These are phyloP conservation scores for Cicer cuneatum DNA, from an alignment of 306 rosid species.

Conservation along the genomic window DNA sequence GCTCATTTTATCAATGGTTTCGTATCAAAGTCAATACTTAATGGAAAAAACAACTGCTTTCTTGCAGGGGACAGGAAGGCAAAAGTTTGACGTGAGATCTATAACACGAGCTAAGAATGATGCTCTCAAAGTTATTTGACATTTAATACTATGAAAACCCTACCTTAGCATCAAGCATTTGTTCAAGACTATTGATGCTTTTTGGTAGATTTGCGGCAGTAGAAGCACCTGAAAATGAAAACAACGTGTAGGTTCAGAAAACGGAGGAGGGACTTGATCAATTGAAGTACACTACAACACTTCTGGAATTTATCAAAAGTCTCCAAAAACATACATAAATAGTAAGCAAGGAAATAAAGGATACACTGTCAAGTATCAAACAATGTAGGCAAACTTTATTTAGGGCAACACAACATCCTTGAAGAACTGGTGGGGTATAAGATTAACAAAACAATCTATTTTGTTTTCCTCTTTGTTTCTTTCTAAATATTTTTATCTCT, in stretches of 20 bases:
- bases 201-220: constrained; percentile 64
- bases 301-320: constrained; percentile 23
- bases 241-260: constrained; percentile 35
- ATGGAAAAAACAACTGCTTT: constrained; percentile 17
- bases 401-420: constrained; percentile 16
- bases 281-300: constrained; percentile 33
- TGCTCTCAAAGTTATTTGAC: constrained; percentile 20
- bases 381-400: constrained; percentile 17
- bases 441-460: background rate
- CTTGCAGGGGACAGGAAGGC: constrained; percentile 24
- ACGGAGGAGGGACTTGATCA: constrained; percentile 16
- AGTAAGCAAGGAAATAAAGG: constrained; percentile 21
- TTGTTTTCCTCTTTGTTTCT: too few relatives aligned
- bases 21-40: background rate
- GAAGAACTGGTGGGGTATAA: constrained; percentile 15
- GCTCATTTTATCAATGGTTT: constrained; percentile 10
- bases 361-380: constrained; percentile 6
- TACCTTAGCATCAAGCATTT: constrained; percentile 88
- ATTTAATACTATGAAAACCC: constrained; percentile 39
- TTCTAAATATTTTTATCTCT: too few relatives aligned
- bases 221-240: constrained; percentile 71
- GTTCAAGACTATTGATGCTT: constrained; percentile 93
- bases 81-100: constrained; percentile 27
- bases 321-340: constrained; percentile 14
- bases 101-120: constrained; percentile 25